A percentile compares a stretch with the other conserved stretches of the same genome.
These are phyloP conservation scores for Ramalina peruviana DNA, from an alignment of 495 filamentous ascomycete genomes.

Conservation along the genomic window DNA sequence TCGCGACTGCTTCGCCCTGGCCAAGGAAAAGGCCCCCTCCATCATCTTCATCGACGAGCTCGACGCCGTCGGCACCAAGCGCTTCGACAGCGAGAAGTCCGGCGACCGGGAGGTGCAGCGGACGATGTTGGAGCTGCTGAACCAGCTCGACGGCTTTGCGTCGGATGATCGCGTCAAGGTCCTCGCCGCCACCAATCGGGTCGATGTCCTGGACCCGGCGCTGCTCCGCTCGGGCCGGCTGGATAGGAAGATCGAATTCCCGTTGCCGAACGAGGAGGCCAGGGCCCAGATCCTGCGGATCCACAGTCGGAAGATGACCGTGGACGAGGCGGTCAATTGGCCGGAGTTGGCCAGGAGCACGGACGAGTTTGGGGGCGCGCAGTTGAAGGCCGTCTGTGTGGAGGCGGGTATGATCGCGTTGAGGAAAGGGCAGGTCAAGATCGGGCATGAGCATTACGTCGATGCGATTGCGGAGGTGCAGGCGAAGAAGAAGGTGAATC, in stretches of 20 bases:
- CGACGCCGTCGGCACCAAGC: conserved; percentile 94
- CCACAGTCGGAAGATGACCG: conserved; percentile 96
- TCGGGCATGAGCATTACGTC: conserved; percentile 96
- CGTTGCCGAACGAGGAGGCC: conserved; percentile 96
- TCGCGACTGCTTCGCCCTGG: conserved; percentile 77
- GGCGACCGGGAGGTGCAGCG: conserved; percentile 96
- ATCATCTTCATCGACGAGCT: conserved; percentile 99
- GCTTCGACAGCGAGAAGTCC: conserved; percentile 97
- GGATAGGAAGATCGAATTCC: conserved; percentile 99
- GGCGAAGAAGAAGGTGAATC: conserved; percentile 72
- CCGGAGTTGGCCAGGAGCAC: conserved; percentile 86
- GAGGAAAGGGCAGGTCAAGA: conserved; percentile 80
- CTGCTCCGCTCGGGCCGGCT: conserved; percentile 86
- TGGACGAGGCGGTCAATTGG: conserved; percentile 92
- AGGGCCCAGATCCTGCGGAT: conserved; percentile 95
- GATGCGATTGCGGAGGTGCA: conserved; percentile 97
- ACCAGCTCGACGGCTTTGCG: conserved; percentile 96
- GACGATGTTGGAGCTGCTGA: conserved; percentile 97
- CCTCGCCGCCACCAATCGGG: conserved; percentile 91
- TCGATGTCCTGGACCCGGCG: conserved; percentile 93
- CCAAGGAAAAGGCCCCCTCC: conserved; percentile 78
- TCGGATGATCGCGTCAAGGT: conserved; percentile 99
- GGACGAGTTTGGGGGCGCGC: conserved; percentile 97
- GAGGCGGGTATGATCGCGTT: conserved; percentile 99
- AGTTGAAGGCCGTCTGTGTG: conserved; percentile 96